Base-by-base conservation (phyloP, 139 green algal species). In the Tetradesmus lagerheimii region DNA sequence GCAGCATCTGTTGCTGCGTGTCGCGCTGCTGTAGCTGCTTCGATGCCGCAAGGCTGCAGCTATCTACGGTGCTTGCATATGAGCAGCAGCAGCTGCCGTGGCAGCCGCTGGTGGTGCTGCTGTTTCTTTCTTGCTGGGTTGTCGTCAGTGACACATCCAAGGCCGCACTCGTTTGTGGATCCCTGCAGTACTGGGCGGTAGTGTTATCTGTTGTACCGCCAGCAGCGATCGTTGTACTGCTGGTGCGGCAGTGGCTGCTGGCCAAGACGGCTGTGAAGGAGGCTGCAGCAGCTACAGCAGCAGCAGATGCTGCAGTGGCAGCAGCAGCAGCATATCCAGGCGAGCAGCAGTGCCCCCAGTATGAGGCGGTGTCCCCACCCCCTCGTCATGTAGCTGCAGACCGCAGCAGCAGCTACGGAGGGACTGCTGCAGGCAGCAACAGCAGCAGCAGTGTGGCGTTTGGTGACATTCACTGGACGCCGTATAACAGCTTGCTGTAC, bases 401-500 rank as follows among this genome's bases (percentile, higher is more conserved):
- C 41, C 20, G 79, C 43, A 71, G 80, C 80, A 85, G 80, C 78
- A 34, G 27, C 25, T 3, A 12, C 62, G 18, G 57, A 20, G 31
- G 47, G 34, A 31, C 25, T 23, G 74, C 86, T 62, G 41, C 86
- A 90, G 86, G 74, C 31, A 76, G 15, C 12, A 38, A 4, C 25
- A 27, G 2, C 8, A 71, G 23, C 57, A 71, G 57, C 18, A 31
- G 57, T 25, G 27, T 20, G 16, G 47, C 31, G 62, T 38, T 37
- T 20, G 39, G 38, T 37, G 79, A n/a, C 14, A 67, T 93, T 35
- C 34, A 86, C 34, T 95, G 92, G 92, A 95, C 66, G 14, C n/a
- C 67, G n/a, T 41, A 29, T 16, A 94, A 91, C 77, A 95, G 91
- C 4, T 18, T 96, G 18, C 41, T 95, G 43, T 96, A 95, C 90